A percentile compares a stretch with the other conserved stretches of the same genome.
Conservation (phyloP, 257 asterid genomes). For the Anisodus tanguticus region DNA sequence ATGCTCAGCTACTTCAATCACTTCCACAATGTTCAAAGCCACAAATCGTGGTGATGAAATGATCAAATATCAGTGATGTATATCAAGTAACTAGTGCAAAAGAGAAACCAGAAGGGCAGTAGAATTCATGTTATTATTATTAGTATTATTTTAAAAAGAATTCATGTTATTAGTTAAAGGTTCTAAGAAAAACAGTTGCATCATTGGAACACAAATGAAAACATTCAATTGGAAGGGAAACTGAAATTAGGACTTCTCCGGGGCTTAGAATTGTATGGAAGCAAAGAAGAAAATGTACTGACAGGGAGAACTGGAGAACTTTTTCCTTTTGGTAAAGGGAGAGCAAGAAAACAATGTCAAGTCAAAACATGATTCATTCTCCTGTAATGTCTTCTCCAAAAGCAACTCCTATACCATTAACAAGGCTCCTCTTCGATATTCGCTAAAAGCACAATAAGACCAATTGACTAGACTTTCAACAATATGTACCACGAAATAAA, state of each 20-base stretch:
- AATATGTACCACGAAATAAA: not conserved
- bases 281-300: not conserved
- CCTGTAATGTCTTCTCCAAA: not conserved
- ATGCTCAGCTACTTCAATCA: conserved; percentile 3
- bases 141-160: not conserved
- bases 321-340: not conserved
- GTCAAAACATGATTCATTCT: conserved; percentile 4
- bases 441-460: not conserved
- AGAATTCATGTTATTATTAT: not conserved
- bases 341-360: not conserved
- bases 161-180: not conserved
- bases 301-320: not conserved
- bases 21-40: not conserved
- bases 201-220: not conserved
- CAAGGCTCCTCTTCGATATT: not conserved
- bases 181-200: not conserved
- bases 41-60: not conserved
- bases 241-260: not conserved
- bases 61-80: not conserved
- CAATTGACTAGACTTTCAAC: not conserved
- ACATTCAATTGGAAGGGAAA: not conserved
- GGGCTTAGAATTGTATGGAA: not conserved
- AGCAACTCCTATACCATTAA: not conserved
- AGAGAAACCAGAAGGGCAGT: conserved; percentile 11
- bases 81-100: not conserved